Percentiles rank a stretch among this genome's conserved stretches.
Conservation (phyloP, 1,284 basidiomycete species). For the Erythrobasidium hasegawianum region DNA sequence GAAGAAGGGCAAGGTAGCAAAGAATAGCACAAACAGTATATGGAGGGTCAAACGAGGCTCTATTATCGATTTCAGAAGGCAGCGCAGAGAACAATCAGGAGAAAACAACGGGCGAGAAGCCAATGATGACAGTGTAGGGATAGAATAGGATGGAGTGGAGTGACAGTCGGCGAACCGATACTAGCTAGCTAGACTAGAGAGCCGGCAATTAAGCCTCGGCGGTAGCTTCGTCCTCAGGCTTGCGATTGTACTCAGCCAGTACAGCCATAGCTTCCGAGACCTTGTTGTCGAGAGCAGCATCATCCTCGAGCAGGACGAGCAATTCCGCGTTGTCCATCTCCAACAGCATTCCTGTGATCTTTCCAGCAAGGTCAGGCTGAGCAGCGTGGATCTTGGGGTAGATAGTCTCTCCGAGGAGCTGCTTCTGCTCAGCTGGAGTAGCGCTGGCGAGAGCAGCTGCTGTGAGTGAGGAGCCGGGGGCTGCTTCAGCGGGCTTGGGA, state of each 20-base stretch:
- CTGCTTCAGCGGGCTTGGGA: constrained; percentile 48
- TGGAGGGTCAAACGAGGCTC: no score
- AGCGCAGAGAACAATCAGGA: not conserved
- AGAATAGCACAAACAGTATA: no score
- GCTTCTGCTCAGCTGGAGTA: constrained; percentile 86
- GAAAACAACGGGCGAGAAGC: not conserved
- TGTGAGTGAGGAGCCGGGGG: constrained; percentile 44
- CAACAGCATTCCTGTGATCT: constrained; percentile 92
- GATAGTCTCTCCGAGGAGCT: constrained; percentile 47
- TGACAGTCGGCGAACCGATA: not conserved
- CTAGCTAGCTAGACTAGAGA: not conserved
- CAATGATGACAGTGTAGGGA: not conserved
- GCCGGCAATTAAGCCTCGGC: not conserved
- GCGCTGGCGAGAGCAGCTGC: constrained; percentile 64
- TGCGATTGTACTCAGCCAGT: constrained; percentile 69
- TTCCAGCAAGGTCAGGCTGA: constrained; percentile 82
- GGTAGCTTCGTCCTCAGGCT: constrained; percentile 42
- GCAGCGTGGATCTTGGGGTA: constrained; percentile 48
- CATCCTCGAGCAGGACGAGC: constrained; percentile 73
- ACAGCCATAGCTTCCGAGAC: constrained; percentile 81
- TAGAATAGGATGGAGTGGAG: not conserved
- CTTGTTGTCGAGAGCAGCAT: constrained; percentile 77
- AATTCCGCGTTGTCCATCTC: constrained; percentile 96
- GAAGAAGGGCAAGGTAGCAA: not conserved
- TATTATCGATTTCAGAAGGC: constrained; percentile 3